Evolutionary conservation across 73 alveolate species (phyloP), one percentile per base, ranked within the genome.

Genomic region (Stentor roeselii): DNA sequence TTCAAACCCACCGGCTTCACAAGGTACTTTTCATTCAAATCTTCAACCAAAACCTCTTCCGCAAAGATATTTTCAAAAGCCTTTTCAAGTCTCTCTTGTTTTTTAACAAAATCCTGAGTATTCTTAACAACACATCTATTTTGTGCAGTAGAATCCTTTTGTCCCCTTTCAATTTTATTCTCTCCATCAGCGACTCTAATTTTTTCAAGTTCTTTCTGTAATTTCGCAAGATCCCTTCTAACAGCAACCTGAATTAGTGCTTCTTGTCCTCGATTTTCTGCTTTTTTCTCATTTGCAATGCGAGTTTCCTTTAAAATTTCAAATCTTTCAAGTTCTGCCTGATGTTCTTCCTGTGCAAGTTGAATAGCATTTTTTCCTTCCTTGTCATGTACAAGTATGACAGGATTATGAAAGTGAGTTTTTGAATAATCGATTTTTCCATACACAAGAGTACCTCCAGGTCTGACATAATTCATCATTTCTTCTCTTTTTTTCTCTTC

Each of bases 371-470:
- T 30, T 38, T 14, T 80, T 59, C 78, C 85, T 27, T 80, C 85
- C 3, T 82, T 42, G 39, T 78, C 90, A 39, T 91, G 93, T 75
- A 87, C 84, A 3, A 84, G 60, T 39, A 91, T 85, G 42, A 91
- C 39, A 15, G 92, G 85, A 78, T 87, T 91, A 59, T 91, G 96
- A 82, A 91, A 91, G 30, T 92, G 84, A 14, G 96, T 91, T 76
- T 91, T 87, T 31, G 92, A 84, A 76, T 91, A 91, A 80, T 91
- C 96, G 6, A 87, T 74, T 42, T 90, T n/a, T 38, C 83, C 76
- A 21, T 30, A 0, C 36, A 76, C 37, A 31, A 38, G 78, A 6
- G 75, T 21, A 39, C 84, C 60, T 1, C 60, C 84, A 36, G 77
- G 60, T 39, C 84, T 40, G 14, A 36, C 37, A 39, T 21, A 67